A percentile compares a stretch with the other conserved stretches of the same genome.
phyloP scores from a whole-genome alignment of 2,329 filamentous ascomycete species.

The Hymenoscyphus occultus region DNA sequence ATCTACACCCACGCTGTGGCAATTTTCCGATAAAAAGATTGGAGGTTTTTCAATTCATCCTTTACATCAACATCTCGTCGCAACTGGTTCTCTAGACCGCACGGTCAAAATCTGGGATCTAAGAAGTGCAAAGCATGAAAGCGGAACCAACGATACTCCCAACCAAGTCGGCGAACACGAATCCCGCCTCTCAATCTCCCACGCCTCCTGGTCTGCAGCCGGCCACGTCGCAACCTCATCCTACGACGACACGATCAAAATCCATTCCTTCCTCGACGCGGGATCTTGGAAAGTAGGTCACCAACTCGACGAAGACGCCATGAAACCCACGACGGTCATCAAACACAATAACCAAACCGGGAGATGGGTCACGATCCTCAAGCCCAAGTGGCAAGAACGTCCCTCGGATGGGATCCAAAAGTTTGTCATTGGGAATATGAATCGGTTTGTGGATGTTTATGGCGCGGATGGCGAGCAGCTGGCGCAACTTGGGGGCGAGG shows the following conservation, averaged over 20 bases:
- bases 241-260: conserved; percentile 93
- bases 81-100: conserved; percentile 86
- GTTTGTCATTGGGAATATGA: conserved; percentile 96
- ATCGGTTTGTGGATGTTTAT: conserved; percentile 91
- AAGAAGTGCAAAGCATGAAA: conserved; percentile 68
- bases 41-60: conserved; percentile 89
- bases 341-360: conserved; percentile 95
- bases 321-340: conserved; percentile 68
- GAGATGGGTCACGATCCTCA: conserved; percentile 82
- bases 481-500: conserved; percentile 82
- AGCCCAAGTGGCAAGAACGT: conserved; percentile 81
- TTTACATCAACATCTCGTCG: conserved; percentile 73
- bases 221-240: conserved; percentile 88
- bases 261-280: conserved; percentile 72
- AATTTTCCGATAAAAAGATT: conserved; percentile 87
- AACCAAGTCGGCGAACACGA: conserved; percentile 75
- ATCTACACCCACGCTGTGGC: conserved; percentile 63
- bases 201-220: conserved; percentile 82
- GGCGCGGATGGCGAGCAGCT: conserved; percentile 79
- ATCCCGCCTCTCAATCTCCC: conserved; percentile 81
- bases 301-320: conserved; percentile 56
- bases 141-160: conserved; percentile 55
- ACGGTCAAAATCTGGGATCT: conserved; percentile 92
- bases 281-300: conserved; percentile 57
- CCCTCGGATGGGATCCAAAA: conserved; percentile 79